Percentiles rank a stretch among this genome's conserved stretches.
These are phyloP conservation scores for Jatropha multifida DNA, from an alignment of 441 rosid genomes.

Conservation along the genomic window DNA sequence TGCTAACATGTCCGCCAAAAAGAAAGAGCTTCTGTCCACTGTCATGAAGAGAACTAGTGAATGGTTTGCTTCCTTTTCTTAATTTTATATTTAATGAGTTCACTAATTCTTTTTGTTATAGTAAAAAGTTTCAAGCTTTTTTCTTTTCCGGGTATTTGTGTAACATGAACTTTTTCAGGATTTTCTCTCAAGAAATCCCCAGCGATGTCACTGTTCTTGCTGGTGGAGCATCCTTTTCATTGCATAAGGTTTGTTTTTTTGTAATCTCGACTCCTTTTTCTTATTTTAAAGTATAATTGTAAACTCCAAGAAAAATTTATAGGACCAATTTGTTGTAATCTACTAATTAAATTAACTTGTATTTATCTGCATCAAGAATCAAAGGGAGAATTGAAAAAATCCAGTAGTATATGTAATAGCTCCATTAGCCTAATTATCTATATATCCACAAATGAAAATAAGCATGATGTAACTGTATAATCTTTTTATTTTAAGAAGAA, in stretches of 20 bases:
- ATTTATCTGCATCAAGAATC: not conserved
- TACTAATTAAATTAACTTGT: no score
- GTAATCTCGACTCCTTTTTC: not conserved
- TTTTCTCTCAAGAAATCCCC: constrained; percentile 90
- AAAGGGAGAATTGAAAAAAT: not conserved
- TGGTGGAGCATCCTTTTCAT: constrained; percentile 70
- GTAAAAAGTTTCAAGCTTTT: not conserved
- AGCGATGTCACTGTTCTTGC: constrained; percentile 79
- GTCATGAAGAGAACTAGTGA: constrained; percentile 97
- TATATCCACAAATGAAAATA: not conserved
- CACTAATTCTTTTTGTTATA: not conserved
- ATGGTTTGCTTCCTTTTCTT: constrained; percentile 45
- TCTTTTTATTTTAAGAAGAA: no score
- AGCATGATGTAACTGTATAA: no score
- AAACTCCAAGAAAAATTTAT: not conserved
- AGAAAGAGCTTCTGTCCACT: constrained; percentile 77
- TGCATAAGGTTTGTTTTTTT: constrained; percentile 63
- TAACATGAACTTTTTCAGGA: constrained; percentile 51
- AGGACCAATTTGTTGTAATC: no score
- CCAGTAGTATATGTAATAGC: no score
- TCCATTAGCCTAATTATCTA: not conserved
- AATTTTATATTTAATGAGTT: not conserved
- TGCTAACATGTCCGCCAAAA: constrained; percentile 58
- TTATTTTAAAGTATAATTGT: constrained; percentile 13
- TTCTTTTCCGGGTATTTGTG: not conserved